A percentile compares a stretch with the other conserved stretches of the same genome.
These are phyloP conservation scores for Larix kaempferi DNA, from an alignment of 75 land plant species.

Conservation along the genomic window DNA sequence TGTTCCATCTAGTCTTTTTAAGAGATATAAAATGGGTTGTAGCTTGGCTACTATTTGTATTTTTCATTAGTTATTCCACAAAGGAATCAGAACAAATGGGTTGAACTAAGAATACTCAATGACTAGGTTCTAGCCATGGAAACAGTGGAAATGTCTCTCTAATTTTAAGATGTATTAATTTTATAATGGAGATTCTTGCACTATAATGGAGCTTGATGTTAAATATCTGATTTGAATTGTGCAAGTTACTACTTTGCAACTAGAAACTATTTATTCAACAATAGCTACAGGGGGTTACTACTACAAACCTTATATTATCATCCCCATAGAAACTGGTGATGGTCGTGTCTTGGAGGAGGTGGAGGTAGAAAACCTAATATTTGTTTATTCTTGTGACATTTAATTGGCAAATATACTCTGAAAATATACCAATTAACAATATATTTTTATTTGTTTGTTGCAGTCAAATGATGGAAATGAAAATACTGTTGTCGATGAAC, in stretches of 20 bases:
- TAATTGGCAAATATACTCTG: not conserved
- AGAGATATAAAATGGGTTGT: not conserved
- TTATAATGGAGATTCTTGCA: not conserved
- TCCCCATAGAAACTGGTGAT: constrained; percentile 23
- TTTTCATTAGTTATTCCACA: not conserved
- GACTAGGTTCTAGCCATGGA: not conserved
- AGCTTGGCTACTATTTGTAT: not conserved
- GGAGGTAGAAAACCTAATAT: not conserved
- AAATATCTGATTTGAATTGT: not conserved
- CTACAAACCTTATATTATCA: constrained; percentile 31
- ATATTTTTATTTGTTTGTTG: too few relatives aligned
- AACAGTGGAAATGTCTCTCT: not conserved
- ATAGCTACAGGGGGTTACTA: constrained; percentile 40
- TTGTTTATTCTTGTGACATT: not conserved
- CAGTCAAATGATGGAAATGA: not conserved
- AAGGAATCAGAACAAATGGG: not conserved
- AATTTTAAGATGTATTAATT: not conserved
- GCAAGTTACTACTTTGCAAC: constrained; percentile 43
- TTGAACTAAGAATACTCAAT: not conserved
- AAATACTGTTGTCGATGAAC: constrained; percentile 35
- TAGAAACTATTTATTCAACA: constrained; percentile 41
- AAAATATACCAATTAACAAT: too few relatives aligned
- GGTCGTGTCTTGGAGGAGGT: constrained; percentile 34
- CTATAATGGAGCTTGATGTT: not conserved
- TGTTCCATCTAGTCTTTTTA: not conserved